phyloP scores from a whole-genome alignment of 345 rosid species.

The Populus euphratica region DNA sequence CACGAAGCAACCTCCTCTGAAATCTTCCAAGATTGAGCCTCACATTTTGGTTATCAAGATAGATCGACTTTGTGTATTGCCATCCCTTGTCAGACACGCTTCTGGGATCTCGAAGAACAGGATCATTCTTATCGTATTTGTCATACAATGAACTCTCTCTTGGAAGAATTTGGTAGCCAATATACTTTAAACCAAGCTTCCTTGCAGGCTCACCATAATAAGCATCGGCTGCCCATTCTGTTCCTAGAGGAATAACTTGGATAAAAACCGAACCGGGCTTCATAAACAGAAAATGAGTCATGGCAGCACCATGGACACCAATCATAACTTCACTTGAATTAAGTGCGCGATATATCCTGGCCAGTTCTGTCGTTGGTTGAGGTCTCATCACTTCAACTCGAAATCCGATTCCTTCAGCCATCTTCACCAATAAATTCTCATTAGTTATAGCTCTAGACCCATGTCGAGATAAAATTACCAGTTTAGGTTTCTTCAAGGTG shows the following conservation, averaged over 20 bases:
- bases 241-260: conserved; percentile 76
- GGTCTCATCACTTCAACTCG: conserved; percentile 57
- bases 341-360: conserved; percentile 51
- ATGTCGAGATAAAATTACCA: conserved; percentile 61
- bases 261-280: conserved; percentile 66
- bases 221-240: conserved; percentile 81
- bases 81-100: conserved; percentile 64
- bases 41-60: conserved; percentile 68
- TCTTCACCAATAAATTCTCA: conserved; percentile 49
- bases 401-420: conserved; percentile 62
- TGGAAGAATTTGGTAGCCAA: conserved; percentile 54
- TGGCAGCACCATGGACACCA: conserved; percentile 91
- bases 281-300: conserved; percentile 83
- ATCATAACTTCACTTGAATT: conserved; percentile 75
- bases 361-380: conserved; percentile 50
- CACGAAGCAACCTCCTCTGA: conserved; percentile 47
- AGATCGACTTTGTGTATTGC: conserved; percentile 69
- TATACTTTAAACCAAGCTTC: conserved; percentile 68
- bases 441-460: conserved; percentile 65
- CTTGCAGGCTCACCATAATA: conserved; percentile 80
- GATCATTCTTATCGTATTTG: conserved; percentile 50
- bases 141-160: conserved; percentile 67
- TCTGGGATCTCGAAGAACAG: conserved; percentile 57
- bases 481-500: conserved; percentile 45
- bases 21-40: conserved; percentile 54